Percentiles rank a stretch among this genome's conserved stretches.
phyloP scores from a whole-genome alignment of 352 stramenopile species.

The Salisapilia sapeloensis region DNA sequence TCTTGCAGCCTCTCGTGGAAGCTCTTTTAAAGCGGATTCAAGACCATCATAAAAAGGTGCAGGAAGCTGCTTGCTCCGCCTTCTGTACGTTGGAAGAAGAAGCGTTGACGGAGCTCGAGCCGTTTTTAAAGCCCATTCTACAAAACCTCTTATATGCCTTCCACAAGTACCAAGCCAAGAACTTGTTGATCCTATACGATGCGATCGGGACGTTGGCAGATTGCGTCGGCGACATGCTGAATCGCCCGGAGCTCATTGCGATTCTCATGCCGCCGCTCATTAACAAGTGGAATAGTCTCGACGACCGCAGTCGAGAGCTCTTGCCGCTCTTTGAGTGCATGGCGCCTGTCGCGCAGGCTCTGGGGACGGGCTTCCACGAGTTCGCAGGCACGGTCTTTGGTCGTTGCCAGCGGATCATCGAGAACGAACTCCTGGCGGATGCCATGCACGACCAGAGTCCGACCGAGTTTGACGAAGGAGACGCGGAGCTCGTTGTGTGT shows the following conservation, averaged over 20 bases:
- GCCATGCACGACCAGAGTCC: conserved; percentile 66
- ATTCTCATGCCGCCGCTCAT: conserved; percentile 90
- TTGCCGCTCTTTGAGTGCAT: conserved; percentile 83
- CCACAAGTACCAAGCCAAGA: conserved; percentile 87
- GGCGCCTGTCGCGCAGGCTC: conserved; percentile 65
- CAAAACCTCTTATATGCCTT: conserved; percentile 87
- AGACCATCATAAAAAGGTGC: conserved; percentile 90
- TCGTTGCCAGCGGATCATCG: conserved; percentile 66
- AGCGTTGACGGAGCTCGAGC: conserved; percentile 82
- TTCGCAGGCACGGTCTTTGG: conserved; percentile 71
- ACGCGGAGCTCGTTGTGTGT: conserved; percentile 82
- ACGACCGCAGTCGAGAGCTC: conserved; percentile 64
- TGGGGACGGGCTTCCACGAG: conserved; percentile 78
- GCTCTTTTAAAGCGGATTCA: conserved; percentile 79
- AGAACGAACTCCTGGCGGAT: conserved; percentile 70
- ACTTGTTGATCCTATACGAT: conserved; percentile 93
- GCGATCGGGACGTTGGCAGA: conserved; percentile 91
- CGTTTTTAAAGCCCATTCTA: conserved; percentile 87
- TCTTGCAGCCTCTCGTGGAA: conserved; percentile 66
- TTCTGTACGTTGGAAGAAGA: conserved; percentile 92
- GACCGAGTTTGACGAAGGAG: conserved; percentile 64
- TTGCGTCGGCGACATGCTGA: conserved; percentile 84
- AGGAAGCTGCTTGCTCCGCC: conserved; percentile 88
- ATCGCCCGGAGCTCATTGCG: conserved; percentile 80
- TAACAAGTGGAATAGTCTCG: conserved; percentile 80